Conservation (phyloP, 73 alveolate species). For the Paramecium octaurelia region DNA sequence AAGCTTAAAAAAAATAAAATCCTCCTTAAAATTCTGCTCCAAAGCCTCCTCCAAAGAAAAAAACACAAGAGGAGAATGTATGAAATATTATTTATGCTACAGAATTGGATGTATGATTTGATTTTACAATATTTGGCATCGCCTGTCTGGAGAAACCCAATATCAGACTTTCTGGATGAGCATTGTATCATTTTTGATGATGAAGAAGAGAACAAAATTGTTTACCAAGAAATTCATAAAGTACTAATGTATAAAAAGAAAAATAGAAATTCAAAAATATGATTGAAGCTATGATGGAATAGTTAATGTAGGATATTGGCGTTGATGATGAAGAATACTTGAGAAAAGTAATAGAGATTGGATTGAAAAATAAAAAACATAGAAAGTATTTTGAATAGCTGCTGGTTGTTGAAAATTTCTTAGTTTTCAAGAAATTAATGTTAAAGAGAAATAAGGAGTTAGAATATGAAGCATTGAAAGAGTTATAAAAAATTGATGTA, state of each 20-base stretch:
- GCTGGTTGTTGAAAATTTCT: constrained; percentile 72
- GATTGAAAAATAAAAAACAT: constrained; percentile 65
- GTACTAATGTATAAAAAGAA: background rate
- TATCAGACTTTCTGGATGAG: constrained; percentile 71
- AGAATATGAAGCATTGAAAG: constrained; percentile 79
- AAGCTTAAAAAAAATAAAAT: background rate
- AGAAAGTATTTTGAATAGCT: constrained; percentile 69
- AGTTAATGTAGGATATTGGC: constrained; percentile 78
- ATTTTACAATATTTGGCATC: constrained; percentile 55
- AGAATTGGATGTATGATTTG: constrained; percentile 58
- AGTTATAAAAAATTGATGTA: constrained; percentile 18
- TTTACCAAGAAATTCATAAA: constrained; percentile 9
- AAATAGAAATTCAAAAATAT: constrained; percentile 75
- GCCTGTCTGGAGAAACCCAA: constrained; percentile 60
- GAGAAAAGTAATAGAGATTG: constrained; percentile 40
- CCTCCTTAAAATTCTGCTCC: background rate
- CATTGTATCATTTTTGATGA: constrained; percentile 86
- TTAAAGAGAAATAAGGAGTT: constrained; percentile 79
- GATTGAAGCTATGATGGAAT: constrained; percentile 79
- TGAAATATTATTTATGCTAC: background rate
- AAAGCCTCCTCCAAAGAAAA: background rate
- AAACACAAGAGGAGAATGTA: constrained; percentile 20
- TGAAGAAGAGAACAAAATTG: constrained; percentile 88
- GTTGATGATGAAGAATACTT: constrained; percentile 70
- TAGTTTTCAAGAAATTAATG: constrained; percentile 85